Evolutionary conservation across 192 early-diverging fungal genomes (phyloP).

Genomic region (Coemansia sp.): DNA sequence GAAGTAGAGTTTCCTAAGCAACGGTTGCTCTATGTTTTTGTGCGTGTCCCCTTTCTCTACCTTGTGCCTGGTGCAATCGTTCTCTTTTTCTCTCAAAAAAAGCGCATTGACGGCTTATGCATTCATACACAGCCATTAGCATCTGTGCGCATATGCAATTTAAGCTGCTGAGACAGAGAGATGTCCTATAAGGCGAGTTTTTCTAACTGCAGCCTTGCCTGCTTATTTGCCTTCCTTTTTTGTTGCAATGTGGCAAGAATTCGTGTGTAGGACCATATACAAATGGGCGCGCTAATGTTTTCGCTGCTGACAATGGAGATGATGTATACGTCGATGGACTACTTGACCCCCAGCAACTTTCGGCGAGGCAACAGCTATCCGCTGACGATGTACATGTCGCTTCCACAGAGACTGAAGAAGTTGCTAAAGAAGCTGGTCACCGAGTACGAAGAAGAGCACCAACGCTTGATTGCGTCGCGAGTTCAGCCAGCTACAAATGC

Average conservation of each 20-base stretch:
- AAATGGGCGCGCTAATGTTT: slow-evolving; percentile 52
- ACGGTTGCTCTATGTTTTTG: no score
- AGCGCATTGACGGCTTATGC: no score
- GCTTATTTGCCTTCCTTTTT: not conserved
- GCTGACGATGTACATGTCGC: slow-evolving; percentile 42
- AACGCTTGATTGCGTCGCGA: slow-evolving; percentile 25
- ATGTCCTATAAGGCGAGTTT: not conserved
- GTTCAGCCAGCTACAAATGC: slow-evolving; percentile 4
- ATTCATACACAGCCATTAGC: not conserved
- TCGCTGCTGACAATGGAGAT: slow-evolving; percentile 53
- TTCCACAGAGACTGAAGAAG: slow-evolving; percentile 35
- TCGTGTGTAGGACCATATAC: slow-evolving; percentile 42
- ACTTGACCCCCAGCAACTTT: slow-evolving; percentile 44
- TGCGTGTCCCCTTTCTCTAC: not conserved
- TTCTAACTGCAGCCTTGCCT: not conserved
- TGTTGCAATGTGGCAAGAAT: no score
- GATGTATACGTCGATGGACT: slow-evolving; percentile 59
- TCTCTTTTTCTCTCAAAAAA: no score
- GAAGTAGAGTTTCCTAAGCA: not conserved
- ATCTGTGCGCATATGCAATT: not conserved
- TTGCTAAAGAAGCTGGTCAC: slow-evolving; percentile 30
- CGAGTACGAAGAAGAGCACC: slow-evolving; percentile 47
- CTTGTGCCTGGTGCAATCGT: no score
- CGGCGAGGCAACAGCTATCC: slow-evolving; percentile 47
- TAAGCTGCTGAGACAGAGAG: not conserved